Conservation (phyloP, 1,284 basidiomycete genomes). For the Phylloporus gajari region DNA sequence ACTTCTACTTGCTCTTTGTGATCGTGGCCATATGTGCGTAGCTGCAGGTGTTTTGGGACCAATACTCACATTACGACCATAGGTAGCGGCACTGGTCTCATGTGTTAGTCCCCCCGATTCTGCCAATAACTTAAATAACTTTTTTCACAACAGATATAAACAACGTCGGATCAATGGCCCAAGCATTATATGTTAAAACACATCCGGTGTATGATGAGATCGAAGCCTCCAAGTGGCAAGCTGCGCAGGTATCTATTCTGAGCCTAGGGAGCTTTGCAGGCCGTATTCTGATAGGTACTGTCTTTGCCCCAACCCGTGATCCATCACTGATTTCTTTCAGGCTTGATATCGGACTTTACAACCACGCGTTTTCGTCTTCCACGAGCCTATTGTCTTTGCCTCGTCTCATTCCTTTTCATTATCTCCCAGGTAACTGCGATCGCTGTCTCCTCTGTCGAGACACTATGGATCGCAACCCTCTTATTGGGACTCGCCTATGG, state of each 20-base stretch:
- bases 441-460: constrained; percentile 64
- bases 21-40: constrained; percentile 77
- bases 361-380: constrained; percentile 70
- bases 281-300: constrained; percentile 77
- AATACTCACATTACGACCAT: neutral
- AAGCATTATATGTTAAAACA: constrained; percentile 80
- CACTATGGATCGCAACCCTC: constrained; percentile 82
- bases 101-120: too few relatives aligned
- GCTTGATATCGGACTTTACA: constrained; percentile 78
- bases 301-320: neutral
- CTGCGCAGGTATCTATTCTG: constrained; percentile 85
- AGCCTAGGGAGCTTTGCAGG: constrained; percentile 88
- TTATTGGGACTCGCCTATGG: constrained; percentile 83
- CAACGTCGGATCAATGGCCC: constrained; percentile 93
- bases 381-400: constrained; percentile 75
- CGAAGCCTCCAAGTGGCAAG: constrained; percentile 81
- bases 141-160: constrained; percentile 65
- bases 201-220: constrained; percentile 72
- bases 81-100: too few relatives aligned
- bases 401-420: constrained; percentile 75
- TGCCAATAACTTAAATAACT: too few relatives aligned
- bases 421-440: constrained; percentile 73
- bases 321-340: constrained; percentile 41
- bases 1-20: constrained; percentile 81
- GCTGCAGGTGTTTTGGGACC: neutral